phyloP scores from a whole-genome alignment of 2,329 filamentous ascomycete genomes.

The Venturia nashicola region DNA sequence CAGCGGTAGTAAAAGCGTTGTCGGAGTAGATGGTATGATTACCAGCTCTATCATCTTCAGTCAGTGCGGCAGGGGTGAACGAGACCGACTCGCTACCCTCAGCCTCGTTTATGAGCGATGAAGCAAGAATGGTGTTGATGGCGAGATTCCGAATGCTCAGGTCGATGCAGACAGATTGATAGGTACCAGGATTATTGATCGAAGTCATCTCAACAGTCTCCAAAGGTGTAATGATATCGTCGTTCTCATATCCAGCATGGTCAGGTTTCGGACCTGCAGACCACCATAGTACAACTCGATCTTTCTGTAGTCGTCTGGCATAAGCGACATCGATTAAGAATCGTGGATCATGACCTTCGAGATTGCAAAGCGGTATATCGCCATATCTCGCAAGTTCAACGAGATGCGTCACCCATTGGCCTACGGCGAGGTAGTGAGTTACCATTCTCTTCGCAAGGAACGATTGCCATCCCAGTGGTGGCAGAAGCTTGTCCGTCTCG shows the following conservation, averaged over 20 bases:
- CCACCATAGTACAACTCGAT: slow-evolving; percentile 96
- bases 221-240: slow-evolving; percentile 71
- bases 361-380: slow-evolving; percentile 86
- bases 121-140: slow-evolving; percentile 96
- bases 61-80: slow-evolving; percentile 61
- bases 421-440: slow-evolving; percentile 83
- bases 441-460: slow-evolving; percentile 80
- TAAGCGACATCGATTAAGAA: slow-evolving; percentile 96
- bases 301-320: slow-evolving; percentile 76
- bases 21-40: slow-evolving; percentile 64
- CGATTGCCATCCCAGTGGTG: slow-evolving; percentile 85
- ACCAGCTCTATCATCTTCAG: slow-evolving; percentile 51
- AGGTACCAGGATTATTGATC: slow-evolving; percentile 86
- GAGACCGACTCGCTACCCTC: slow-evolving; percentile 81
- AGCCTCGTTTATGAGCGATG: slow-evolving; percentile 89
- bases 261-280: slow-evolving; percentile 76
- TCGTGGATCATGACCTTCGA: slow-evolving; percentile 85
- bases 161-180: slow-evolving; percentile 92
- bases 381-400: slow-evolving; percentile 82
- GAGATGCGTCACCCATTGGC: slow-evolving; percentile 81
- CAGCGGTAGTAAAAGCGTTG: slow-evolving; percentile 84
- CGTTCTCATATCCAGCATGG: slow-evolving; percentile 89
- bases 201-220: slow-evolving; percentile 86
- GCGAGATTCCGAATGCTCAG: slow-evolving; percentile 85
- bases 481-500: slow-evolving; percentile 71